Base-by-base conservation (phyloP, 306 rosid genomes). In the Elaeagnus macrophylla region DNA sequence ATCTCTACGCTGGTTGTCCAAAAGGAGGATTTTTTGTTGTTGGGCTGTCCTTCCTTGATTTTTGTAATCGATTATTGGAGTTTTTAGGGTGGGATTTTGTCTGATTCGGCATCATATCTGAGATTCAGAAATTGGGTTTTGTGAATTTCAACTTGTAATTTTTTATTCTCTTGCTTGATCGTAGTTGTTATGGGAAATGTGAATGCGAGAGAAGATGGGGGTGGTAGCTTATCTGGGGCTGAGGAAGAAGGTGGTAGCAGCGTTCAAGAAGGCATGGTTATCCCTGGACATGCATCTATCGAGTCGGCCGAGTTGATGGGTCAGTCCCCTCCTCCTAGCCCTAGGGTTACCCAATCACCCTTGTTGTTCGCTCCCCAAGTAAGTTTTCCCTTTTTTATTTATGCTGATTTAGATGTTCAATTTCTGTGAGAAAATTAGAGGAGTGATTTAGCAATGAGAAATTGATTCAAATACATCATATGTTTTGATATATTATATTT, bases 361-460 rank as follows among this genome's bases (percentile, higher is more conserved):
- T 60, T 91, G 73, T 81, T 86, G 83, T 91, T 91, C 77, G 65
- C 97, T 70, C 97, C 97, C 11, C 97, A 91, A 78, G 97, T 91
- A 75, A 83, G 32, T 25, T 67, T 74, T 67, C 6, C 17, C 51
- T 37, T 11, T 51, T 68, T 44, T 54, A 16, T 49, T 66, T 56
- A 25, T 25, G 32, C 4, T 25, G 32, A 25, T 25, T 25, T 25
- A 25, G 32, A 25, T 25, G 2, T 25, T 25, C 32, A 25, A 25
- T 25, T 25, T 25, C 32, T 25, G 32, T n/a, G n/a, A n/a, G n/a
- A n/a, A n/a, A n/a, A n/a, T n/a, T n/a, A n/a, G n/a, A n/a, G n/a
- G n/a, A n/a, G 32, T 25, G 32, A 25, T 25, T 25, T 25, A 25
- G 32, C 32, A 25, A 25, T 25, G 32, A 25, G 5, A 25, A 25